Conservation (phyloP, 208 protist genomes). For the Acanthamoeba royreba region DNA sequence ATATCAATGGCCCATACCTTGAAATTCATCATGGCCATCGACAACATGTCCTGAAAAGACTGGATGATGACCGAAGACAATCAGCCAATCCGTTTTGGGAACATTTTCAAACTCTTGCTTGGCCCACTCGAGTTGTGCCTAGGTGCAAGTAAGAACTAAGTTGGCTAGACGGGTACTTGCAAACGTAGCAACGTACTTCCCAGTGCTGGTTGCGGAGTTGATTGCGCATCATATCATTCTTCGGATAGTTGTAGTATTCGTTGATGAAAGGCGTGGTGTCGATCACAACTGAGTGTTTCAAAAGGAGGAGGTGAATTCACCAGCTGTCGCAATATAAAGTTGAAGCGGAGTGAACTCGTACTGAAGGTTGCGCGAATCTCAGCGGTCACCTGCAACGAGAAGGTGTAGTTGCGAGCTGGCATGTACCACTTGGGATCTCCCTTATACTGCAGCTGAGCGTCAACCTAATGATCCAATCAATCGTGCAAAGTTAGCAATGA, state of each 20-base stretch:
- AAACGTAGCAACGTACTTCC: neutral
- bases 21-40: constrained; percentile 47
- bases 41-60: constrained; percentile 49
- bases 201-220: constrained; percentile 53
- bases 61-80: constrained; percentile 76
- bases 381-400: constrained; percentile 14
- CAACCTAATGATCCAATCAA: constrained; percentile 66
- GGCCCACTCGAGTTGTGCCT: neutral
- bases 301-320: neutral
- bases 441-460: constrained; percentile 55
- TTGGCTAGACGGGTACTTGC: neutral
- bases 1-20: neutral
- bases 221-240: neutral
- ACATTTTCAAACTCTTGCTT: constrained; percentile 59
- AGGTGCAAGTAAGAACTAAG: neutral
- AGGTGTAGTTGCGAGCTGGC: constrained; percentile 66
- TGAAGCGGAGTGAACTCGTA: neutral
- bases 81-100: constrained; percentile 49
- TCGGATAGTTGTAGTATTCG: constrained; percentile 31
- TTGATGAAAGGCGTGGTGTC: neutral
- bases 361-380: neutral
- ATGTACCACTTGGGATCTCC: constrained; percentile 58
- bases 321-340: neutral
- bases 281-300: neutral
- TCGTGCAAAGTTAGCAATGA: neutral